Percentiles rank a stretch among this genome's conserved stretches.
phyloP scores from a whole-genome alignment of 139 green algal genomes.

The Limnomonas spitsbergensis region DNA sequence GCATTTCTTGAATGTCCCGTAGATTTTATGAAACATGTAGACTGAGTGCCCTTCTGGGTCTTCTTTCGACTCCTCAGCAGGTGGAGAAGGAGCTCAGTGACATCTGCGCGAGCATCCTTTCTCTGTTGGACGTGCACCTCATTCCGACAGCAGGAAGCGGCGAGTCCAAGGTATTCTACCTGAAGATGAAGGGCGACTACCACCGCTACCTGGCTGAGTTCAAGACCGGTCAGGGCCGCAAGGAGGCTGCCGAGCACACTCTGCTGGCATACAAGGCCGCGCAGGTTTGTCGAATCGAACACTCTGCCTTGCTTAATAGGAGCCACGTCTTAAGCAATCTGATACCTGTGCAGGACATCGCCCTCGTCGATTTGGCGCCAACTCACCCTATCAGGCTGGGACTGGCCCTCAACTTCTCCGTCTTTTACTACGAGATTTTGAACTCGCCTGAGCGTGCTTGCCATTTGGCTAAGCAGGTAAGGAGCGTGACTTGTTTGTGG shows the following conservation, averaged over 20 bases:
- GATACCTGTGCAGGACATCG: constrained; percentile 89
- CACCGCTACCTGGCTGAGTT: constrained; percentile 98
- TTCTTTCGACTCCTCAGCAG: no score
- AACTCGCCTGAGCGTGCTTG: constrained; percentile 97
- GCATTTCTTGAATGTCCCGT: no score
- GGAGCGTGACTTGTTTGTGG: no score
- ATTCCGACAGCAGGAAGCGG: constrained; percentile 88
- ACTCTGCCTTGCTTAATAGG: no score
- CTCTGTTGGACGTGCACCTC: constrained; percentile 92
- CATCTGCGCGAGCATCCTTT: constrained; percentile 84
- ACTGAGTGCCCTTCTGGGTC: no score
- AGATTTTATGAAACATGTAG: no score
- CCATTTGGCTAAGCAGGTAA: constrained; percentile 92
- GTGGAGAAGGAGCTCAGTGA: constrained; percentile 88
- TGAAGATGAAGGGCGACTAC: constrained; percentile 90
- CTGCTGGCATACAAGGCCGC: constrained; percentile 94
- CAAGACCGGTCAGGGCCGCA: constrained; percentile 84
- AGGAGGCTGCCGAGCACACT: constrained; percentile 93
- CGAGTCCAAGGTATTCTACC: constrained; percentile 97
- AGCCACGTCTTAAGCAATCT: constrained; percentile 19
- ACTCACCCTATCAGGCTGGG: constrained; percentile 97
- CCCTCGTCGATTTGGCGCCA: constrained; percentile 85
- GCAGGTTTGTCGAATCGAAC: no score
- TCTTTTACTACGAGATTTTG: constrained; percentile 99
- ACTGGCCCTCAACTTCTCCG: constrained; percentile 98